Percentiles rank a stretch among this genome's conserved stretches.
These are phyloP conservation scores for Pisolithus microcarpus DNA, from an alignment of 768 basidiomycete species.

Conservation along the genomic window DNA sequence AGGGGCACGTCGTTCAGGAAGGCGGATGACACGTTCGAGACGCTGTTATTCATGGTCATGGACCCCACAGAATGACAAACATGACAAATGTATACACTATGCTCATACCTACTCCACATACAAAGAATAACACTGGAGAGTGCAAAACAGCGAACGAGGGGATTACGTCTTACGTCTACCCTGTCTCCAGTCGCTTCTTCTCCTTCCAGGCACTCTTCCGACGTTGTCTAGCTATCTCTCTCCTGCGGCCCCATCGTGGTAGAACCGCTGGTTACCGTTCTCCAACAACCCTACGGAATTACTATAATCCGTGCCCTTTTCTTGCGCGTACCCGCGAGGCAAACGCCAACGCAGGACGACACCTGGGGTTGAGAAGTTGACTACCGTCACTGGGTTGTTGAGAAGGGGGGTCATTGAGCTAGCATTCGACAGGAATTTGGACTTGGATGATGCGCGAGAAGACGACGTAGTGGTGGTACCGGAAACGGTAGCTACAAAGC, in stretches of 20 bases:
- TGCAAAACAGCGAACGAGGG: too few species aligned
- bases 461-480: not conserved
- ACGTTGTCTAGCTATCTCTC: not conserved
- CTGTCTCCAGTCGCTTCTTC: too few species aligned
- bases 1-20: conserved; percentile 37
- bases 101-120: too few species aligned
- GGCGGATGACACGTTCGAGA: conserved; percentile 66
- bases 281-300: conserved; percentile 45
- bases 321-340: conserved; percentile 45
- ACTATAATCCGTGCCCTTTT: conserved; percentile 42
- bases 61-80: not conserved
- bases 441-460: not conserved
- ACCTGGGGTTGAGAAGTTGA: conserved; percentile 33
- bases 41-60: conserved; percentile 42
- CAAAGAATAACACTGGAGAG: too few species aligned
- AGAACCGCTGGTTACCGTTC: conserved; percentile 51
- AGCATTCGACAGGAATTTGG: not conserved
- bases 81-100: too few species aligned
- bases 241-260: conserved; percentile 13
- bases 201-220: too few species aligned
- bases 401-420: conserved; percentile 26
- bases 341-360: conserved; percentile 37
- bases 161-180: too few species aligned
- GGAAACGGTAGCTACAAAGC: conserved; percentile 29
- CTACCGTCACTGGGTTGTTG: conserved; percentile 34